Conservation (phyloP, 2,329 filamentous ascomycete species). For the Didymella keratinophila region DNA sequence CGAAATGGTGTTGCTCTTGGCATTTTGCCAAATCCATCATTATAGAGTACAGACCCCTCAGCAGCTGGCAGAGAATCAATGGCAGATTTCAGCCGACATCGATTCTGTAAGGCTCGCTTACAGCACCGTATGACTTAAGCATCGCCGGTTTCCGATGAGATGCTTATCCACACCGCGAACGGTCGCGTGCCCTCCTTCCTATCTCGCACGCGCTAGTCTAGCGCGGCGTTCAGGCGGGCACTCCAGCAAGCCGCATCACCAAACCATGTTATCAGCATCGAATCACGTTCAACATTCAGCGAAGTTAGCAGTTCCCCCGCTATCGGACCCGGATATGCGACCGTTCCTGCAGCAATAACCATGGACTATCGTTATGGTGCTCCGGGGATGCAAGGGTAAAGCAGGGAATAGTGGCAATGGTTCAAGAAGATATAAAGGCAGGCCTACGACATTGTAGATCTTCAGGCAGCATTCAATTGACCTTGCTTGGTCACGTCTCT, state of each 20-base stretch:
- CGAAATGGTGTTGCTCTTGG: not conserved
- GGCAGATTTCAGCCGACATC: not conserved
- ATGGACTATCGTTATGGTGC: constrained; percentile 4
- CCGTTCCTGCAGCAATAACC: constrained; percentile 19
- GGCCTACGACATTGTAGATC: not conserved
- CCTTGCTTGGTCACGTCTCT: not conserved
- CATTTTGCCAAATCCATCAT: not conserved
- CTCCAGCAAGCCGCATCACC: constrained; percentile 4
- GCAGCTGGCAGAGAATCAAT: not conserved
- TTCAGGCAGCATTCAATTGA: constrained; percentile 1
- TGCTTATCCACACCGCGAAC: constrained; percentile 12
- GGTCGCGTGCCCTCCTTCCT: constrained; percentile 14
- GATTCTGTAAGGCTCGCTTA: not conserved
- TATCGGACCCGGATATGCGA: constrained; percentile 4
- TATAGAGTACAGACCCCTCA: not conserved
- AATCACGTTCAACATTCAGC: constrained; percentile 10
- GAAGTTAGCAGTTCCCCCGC: constrained; percentile 12
- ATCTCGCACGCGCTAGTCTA: constrained; percentile 6
- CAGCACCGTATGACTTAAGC: not conserved
- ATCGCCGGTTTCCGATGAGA: constrained; percentile 17
- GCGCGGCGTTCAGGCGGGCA: constrained; percentile 7
- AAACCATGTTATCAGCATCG: constrained; percentile 14
- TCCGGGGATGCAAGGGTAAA: not conserved
- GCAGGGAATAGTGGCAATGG: not conserved
- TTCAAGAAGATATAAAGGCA: constrained; percentile 3